These are phyloP conservation scores for Candida anglica DNA, from an alignment of 805 yeast genomes.

Conservation along the genomic window DNA sequence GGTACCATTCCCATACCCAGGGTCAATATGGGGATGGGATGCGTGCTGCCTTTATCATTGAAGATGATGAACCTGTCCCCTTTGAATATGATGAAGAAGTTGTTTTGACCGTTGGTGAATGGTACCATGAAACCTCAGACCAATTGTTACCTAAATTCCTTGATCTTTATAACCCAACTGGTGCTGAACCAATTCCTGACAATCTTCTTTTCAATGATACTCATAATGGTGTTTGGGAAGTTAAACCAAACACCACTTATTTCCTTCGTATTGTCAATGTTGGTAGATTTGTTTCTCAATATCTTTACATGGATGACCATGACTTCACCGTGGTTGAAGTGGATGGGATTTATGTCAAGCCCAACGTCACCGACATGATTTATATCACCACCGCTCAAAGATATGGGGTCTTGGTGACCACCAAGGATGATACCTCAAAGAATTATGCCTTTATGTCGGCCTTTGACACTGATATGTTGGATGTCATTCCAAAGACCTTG, in stretches of 20 bases:
- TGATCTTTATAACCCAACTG: constrained; percentile 73
- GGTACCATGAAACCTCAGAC: constrained; percentile 55
- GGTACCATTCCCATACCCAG: constrained; percentile 94
- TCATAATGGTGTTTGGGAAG: constrained; percentile 49
- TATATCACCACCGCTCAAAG: constrained; percentile 82
- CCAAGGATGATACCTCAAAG: constrained; percentile 41
- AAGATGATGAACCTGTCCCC: constrained; percentile 50
- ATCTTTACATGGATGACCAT: constrained; percentile 39
- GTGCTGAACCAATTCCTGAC: constrained; percentile 80
- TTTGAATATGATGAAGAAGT: constrained; percentile 63
- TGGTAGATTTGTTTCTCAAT: constrained; percentile 71
- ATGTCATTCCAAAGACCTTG: constrained; percentile 58
- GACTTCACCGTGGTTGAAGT: constrained; percentile 38
- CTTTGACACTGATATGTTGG: constrained; percentile 67
- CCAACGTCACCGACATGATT: constrained; percentile 49
- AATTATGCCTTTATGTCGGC: constrained; percentile 62
- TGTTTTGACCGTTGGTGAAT: constrained; percentile 54
- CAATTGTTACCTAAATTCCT: constrained; percentile 47
- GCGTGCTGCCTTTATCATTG: constrained; percentile 75
- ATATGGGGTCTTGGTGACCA: constrained; percentile 60
- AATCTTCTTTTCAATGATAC: constrained; percentile 64
- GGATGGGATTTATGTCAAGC: constrained; percentile 55
- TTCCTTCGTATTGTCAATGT: constrained; percentile 60
- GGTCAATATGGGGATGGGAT: constrained; percentile 95
- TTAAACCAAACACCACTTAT: constrained; percentile 60